Evolutionary conservation across 441 rosid species (phyloP), one percentile per base, ranked within the genome.

Genomic region (Corymbia calophylla): DNA sequence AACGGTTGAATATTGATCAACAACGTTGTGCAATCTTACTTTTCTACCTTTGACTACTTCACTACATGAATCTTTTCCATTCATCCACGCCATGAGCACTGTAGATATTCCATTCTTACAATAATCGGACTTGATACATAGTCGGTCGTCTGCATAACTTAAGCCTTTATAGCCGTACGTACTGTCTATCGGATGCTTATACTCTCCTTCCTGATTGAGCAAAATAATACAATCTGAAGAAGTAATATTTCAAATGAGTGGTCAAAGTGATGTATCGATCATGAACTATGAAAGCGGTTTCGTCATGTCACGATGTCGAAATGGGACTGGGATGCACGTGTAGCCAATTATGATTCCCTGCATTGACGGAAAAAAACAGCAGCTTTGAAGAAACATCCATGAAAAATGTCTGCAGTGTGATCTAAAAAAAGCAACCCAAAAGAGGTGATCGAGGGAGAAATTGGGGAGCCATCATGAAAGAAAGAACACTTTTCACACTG

Each of bases 261-360:
- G 84, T 73, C 84, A 73, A 73, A 73, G 51, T 19, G 49, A 73
- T 39, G 48, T 6, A 21, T 21, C 39, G 51, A 73, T 73, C 49
- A 23, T 73, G 84, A 73, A 21, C 82, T 39, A 73, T 73, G 84
- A 73, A 73, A 73, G 29, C 14, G 17, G 29, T 73, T 73, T 73
- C 17, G 84, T 73, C 9, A 6, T 73, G 49, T 39, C 17, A 12
- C 15, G 84, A 39, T 73, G 39, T 73, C 15, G 39, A 73, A 73
- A 73, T 73, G 84, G 9, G 84, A 87, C 90, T 92, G 92, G 89
- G 27, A 86, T 47, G 91, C 94, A 93, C 93, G 93, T 92, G 93
- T 91, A 84, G 88, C 90, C 84, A 89, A 88, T 93, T 87, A 91
- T 92, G 47, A 64, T 54, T 87, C 54, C 18, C 58, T 84, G 80